Evolutionary conservation across 768 basidiomycete species (phyloP).

Genomic region (Phaeolepiota aurea): DNA sequence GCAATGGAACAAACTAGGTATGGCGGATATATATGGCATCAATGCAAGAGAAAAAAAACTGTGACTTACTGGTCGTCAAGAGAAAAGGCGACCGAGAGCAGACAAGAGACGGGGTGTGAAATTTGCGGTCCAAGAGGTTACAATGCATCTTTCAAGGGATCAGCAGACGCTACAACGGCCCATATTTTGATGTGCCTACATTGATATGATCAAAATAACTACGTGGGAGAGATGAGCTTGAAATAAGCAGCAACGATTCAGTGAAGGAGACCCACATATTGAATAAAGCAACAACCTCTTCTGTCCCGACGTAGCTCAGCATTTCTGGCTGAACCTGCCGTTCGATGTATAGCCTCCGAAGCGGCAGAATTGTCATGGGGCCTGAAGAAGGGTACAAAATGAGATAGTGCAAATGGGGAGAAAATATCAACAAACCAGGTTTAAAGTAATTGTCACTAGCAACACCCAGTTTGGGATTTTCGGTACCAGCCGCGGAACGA

Average conservation of each 20-base stretch:
- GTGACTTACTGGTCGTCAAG: conserved; percentile 75
- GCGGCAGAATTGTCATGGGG: conserved; percentile 82
- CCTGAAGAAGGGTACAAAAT: conserved; percentile 47
- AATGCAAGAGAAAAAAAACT: conserved; percentile 6
- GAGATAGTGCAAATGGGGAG: conserved; percentile 8
- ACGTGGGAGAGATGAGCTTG: conserved; percentile 9
- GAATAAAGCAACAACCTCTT: conserved; percentile 89
- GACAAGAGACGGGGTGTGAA: conserved; percentile 91
- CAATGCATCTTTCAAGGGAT: conserved; percentile 53
- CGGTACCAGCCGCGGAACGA: conserved; percentile 24
- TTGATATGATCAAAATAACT: conserved; percentile 76
- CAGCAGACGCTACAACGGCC: conserved; percentile 4
- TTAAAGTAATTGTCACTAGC: conserved; percentile 89
- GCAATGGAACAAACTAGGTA: conserved; percentile 86
- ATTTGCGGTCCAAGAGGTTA: conserved; percentile 74
- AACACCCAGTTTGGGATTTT: conserved; percentile 57
- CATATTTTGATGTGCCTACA: conserved; percentile 28
- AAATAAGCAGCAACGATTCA: conserved; percentile 6
- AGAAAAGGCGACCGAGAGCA: conserved; percentile 94
- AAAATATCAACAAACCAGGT: conserved; percentile 47
- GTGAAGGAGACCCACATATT: conserved; percentile 55
- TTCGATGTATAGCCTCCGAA: conserved; percentile 78
- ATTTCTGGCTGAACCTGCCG: conserved; percentile 91
- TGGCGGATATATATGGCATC: background rate
- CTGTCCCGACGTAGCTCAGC: conserved; percentile 77